A percentile compares a stretch with the other conserved stretches of the same genome.
phyloP scores from a whole-genome alignment of 2,329 filamentous ascomycete species.

The Coleophoma crateriformis region DNA sequence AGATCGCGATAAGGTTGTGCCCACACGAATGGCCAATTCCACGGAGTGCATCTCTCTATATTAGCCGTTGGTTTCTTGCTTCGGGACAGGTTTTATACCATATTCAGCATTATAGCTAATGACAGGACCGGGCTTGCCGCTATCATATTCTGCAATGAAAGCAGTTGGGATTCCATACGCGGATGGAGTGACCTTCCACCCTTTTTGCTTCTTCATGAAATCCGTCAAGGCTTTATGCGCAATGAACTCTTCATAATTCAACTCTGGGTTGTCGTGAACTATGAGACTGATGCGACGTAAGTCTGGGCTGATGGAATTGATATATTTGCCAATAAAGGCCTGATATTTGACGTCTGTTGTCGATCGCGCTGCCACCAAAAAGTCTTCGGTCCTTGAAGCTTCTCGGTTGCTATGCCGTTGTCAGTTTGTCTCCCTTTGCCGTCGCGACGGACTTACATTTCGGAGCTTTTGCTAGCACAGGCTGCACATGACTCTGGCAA shows the following conservation, averaged over 20 bases:
- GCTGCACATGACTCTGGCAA: too few species aligned
- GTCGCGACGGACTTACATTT: too few species aligned
- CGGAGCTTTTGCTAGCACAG: too few species aligned
- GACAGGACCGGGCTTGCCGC: constrained; percentile 36
- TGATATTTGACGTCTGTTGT: too few species aligned
- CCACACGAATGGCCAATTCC: constrained; percentile 38
- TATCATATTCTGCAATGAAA: constrained; percentile 44
- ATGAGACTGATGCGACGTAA: constrained; percentile 41
- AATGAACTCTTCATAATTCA: constrained; percentile 40
- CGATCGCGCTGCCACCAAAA: too few species aligned
- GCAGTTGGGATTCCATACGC: constrained; percentile 46
- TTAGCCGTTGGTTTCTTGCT: constrained; percentile 1
- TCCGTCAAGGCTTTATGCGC: constrained; percentile 43
- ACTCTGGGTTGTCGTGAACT: constrained; percentile 46
- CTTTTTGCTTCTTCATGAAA: constrained; percentile 36
- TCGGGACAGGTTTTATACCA: constrained; percentile 2
- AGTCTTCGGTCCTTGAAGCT: too few species aligned
- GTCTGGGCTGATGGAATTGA: constrained; percentile 31
- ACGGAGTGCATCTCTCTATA: constrained; percentile 28
- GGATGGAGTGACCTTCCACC: constrained; percentile 45
- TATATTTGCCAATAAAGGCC: constrained; percentile 13
- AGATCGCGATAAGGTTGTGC: constrained; percentile 37
- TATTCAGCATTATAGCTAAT: constrained; percentile 32
- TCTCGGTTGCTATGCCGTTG: too few species aligned
- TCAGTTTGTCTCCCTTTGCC: too few species aligned